Percentiles rank a stretch among this genome's conserved stretches.
Evolutionary conservation across 805 yeast species (phyloP).

Genomic region (Cephaloascus albidus): DNA sequence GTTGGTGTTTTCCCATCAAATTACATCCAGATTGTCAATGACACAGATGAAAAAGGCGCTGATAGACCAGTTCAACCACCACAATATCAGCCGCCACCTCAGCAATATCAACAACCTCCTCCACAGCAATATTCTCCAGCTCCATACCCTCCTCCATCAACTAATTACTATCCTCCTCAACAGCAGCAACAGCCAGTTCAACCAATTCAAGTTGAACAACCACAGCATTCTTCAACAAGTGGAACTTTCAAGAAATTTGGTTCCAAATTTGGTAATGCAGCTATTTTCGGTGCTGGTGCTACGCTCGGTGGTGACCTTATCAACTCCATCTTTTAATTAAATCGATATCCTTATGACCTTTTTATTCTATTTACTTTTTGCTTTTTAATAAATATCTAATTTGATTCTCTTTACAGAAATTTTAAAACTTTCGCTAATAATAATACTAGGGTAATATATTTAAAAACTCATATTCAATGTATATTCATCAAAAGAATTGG

Average conservation of each 20-base stretch:
- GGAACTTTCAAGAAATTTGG: conserved; percentile 53
- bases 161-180: conserved; percentile 34
- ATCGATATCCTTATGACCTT: too few relatives aligned
- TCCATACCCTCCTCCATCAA: conserved; percentile 44
- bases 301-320: conserved; percentile 81
- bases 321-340: conserved; percentile 51
- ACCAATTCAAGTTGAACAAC: conserved; percentile 7
- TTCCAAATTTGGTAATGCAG: conserved; percentile 81
- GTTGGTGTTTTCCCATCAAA: conserved; percentile 88
- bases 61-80: conserved; percentile 6
- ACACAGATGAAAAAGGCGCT: conserved; percentile 2
- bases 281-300: conserved; percentile 95
- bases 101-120: conserved; percentile 7
- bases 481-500: conserved; percentile 20
- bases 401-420: too few relatives aligned
- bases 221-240: conserved; percentile 15
- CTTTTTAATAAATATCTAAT: too few relatives aligned
- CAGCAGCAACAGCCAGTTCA: conserved; percentile 15
- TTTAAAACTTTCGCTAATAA: too few relatives aligned
- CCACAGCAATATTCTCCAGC: conserved; percentile 11
- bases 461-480: too few relatives aligned
- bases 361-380: too few relatives aligned
- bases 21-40: conserved; percentile 49
- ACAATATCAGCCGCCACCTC: conserved; percentile 10
- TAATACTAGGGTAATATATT: too few relatives aligned